phyloP scores from a whole-genome alignment of 768 basidiomycete species.

The Tricholoma bakamatsutake region DNA sequence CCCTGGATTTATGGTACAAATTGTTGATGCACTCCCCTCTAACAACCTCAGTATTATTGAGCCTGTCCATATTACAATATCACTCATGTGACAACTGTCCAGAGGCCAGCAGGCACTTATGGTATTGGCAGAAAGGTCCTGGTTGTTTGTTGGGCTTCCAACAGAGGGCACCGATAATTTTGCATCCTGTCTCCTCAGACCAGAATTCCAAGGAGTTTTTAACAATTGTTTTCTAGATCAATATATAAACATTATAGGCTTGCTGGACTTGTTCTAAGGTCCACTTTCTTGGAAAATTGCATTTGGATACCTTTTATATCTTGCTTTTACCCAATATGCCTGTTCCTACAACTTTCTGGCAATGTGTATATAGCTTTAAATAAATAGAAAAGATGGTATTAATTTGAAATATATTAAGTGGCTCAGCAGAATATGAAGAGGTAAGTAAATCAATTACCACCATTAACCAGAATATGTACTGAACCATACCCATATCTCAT shows the following conservation, averaged over 20 bases:
- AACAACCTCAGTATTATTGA: constrained; percentile 16
- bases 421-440: not conserved
- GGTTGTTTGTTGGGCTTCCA: not conserved
- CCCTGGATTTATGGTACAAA: constrained; percentile 11
- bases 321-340: no score
- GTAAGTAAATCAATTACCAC: not conserved
- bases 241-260: not conserved
- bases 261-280: not conserved
- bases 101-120: constrained; percentile 16
- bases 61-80: constrained; percentile 19
- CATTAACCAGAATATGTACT: not conserved
- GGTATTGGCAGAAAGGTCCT: not conserved
- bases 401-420: not conserved
- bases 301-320: not conserved
- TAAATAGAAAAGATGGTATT: no score
- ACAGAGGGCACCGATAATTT: not conserved
- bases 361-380: not conserved
- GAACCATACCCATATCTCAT: not conserved
- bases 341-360: not conserved
- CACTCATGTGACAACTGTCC: constrained; percentile 16
- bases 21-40: constrained; percentile 12
- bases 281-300: not conserved
- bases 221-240: not conserved
- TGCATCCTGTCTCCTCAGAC: not conserved
- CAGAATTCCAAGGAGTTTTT: not conserved